These are phyloP conservation scores for Yamadazyma sp. DNA, from an alignment of 1,139 yeast genomes.

Conservation along the genomic window DNA sequence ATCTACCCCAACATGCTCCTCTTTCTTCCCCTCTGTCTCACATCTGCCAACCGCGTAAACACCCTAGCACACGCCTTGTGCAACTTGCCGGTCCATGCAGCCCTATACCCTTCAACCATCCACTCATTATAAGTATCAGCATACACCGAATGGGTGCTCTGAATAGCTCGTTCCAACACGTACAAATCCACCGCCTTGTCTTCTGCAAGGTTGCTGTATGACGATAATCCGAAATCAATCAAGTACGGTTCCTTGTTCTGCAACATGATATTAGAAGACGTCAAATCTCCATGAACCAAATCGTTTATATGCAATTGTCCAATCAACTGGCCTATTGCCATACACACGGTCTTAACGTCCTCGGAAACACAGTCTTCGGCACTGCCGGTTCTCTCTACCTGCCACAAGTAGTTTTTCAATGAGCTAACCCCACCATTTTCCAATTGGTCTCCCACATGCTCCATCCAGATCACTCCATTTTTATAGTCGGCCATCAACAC, in stretches of 20 bases:
- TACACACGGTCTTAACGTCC: constrained; percentile 43
- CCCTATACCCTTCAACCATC: constrained; percentile 72
- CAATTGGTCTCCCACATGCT: constrained; percentile 56
- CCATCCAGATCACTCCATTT: constrained; percentile 90
- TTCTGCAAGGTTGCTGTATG: constrained; percentile 76
- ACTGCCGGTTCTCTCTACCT: constrained; percentile 37
- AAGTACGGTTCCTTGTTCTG: constrained; percentile 49
- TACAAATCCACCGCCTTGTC: constrained; percentile 96
- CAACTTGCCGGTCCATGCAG: constrained; percentile 25
- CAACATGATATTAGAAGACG: constrained; percentile 82
- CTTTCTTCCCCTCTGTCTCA: constrained; percentile 89
- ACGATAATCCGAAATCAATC: constrained; percentile 89
- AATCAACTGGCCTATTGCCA: constrained; percentile 63
- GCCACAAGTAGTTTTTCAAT: constrained; percentile 73
- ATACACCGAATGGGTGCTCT: constrained; percentile 83
- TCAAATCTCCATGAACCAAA: constrained; percentile 91
- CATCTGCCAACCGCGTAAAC: constrained; percentile 70
- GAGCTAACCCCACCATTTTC: constrained; percentile 54
- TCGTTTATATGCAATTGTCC: constrained; percentile 75
- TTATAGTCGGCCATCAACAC: constrained; percentile 71
- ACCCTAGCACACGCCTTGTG: constrained; percentile 46
- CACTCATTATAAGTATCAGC: constrained; percentile 65
- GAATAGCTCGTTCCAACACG: constrained; percentile 87
- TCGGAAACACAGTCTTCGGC: constrained; percentile 28
- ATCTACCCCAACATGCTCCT: constrained; percentile 82